These are phyloP conservation scores for Pulveroboletus frians DNA, from an alignment of 768 basidiomycete species.

Conservation along the genomic window DNA sequence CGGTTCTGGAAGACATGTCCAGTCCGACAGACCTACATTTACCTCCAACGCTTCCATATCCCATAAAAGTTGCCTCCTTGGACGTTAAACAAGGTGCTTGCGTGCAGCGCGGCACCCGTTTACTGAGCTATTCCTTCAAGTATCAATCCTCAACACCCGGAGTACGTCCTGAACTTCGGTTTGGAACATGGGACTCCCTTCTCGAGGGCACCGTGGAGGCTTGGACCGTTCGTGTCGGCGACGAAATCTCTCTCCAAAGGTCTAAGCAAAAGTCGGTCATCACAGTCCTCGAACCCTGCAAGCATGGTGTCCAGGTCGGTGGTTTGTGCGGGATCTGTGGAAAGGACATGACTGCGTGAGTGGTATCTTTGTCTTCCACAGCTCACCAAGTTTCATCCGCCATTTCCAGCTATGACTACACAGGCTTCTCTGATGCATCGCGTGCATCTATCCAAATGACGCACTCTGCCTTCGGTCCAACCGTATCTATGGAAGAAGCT, in stretches of 20 bases:
- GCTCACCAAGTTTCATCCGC: conserved; percentile 10
- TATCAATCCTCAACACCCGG: conserved; percentile 45
- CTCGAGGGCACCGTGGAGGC: conserved; percentile 71
- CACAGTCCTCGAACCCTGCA: conserved; percentile 84
- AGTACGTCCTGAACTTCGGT: conserved; percentile 58
- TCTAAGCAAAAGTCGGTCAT: conserved; percentile 61
- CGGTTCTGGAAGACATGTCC: conserved; percentile 34
- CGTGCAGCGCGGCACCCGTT: conserved; percentile 67
- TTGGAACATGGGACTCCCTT: conserved; percentile 88
- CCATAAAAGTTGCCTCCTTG: conserved; percentile 73
- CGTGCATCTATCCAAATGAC: conserved; percentile 92
- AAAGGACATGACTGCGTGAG: conserved; percentile 89
- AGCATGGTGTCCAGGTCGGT: conserved; percentile 87
- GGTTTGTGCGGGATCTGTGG: conserved; percentile 94
- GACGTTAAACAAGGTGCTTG: conserved; percentile 41
- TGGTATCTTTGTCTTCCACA: conserved; percentile 5
- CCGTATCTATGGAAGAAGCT: conserved; percentile 90
- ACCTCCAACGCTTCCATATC: conserved; percentile 77
- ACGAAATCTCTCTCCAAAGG: conserved; percentile 53
- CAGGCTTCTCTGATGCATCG: conserved; percentile 79
- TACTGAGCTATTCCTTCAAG: conserved; percentile 82
- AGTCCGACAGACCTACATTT: conserved; percentile 72
- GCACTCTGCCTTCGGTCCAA: conserved; percentile 86
- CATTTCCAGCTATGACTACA: conserved; percentile 66
- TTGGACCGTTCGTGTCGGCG: conserved; percentile 68